These are phyloP conservation scores for Aspergillus awamori DNA, from an alignment of 2,329 filamentous ascomycete genomes.

Conservation along the genomic window DNA sequence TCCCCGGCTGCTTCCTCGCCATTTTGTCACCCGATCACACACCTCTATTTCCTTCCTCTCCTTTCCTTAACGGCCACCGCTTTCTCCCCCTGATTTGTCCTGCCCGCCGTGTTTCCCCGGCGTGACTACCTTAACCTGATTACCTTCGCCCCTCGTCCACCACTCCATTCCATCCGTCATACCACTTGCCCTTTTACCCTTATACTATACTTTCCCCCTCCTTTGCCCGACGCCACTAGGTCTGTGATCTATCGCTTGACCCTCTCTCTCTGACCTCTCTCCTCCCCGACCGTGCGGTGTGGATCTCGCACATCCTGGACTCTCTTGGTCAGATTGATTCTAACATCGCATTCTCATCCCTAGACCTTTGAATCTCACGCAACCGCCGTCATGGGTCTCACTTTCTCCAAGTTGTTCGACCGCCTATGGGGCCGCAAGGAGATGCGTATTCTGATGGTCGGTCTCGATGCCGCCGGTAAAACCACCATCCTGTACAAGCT, in stretches of 20 bases:
- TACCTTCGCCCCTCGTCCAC: slow-evolving; percentile 18
- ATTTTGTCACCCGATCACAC: neutral
- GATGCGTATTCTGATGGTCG: slow-evolving; percentile 99
- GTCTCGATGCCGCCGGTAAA: slow-evolving; percentile 99
- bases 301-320: neutral
- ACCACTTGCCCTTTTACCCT: slow-evolving; percentile 9
- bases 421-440: slow-evolving; percentile 99
- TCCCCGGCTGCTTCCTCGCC: slow-evolving; percentile 3
- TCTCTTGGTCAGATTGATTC: slow-evolving; percentile 20
- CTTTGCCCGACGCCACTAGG: neutral
- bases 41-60: slow-evolving; percentile 2
- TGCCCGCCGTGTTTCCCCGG: slow-evolving; percentile 21
- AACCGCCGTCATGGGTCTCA: slow-evolving; percentile 84
- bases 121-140: slow-evolving; percentile 20
- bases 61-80: slow-evolving; percentile 8
- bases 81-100: slow-evolving; percentile 22
- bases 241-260: neutral
- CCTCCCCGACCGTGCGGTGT: slow-evolving; percentile 2
- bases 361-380: slow-evolving; percentile 27
- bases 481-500: slow-evolving; percentile 99
- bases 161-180: slow-evolving; percentile 19
- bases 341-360: slow-evolving; percentile 21
- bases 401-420: slow-evolving; percentile 95
- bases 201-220: slow-evolving; percentile 3
- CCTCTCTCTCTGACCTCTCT: no score